These are phyloP conservation scores for Lepidium aucheri DNA, from an alignment of 345 rosid species.

Conservation along the genomic window DNA sequence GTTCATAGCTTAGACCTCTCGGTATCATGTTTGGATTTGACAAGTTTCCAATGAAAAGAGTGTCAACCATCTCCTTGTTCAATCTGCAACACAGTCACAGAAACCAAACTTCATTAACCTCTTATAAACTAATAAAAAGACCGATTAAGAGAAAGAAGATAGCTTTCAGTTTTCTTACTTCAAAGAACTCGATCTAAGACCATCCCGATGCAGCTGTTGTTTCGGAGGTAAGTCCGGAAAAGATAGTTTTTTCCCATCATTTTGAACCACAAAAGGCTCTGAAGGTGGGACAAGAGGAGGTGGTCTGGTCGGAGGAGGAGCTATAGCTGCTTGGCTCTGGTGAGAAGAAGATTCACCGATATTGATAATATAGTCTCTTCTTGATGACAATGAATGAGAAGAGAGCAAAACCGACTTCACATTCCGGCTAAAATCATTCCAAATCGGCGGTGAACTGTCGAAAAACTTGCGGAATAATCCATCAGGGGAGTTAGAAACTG, in stretches of 20 bases:
- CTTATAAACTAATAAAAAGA: not conserved
- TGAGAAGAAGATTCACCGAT: conserved; percentile 27
- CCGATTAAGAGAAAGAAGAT: not conserved
- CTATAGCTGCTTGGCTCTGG: conserved; percentile 12
- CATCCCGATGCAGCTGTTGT: conserved; percentile 78
- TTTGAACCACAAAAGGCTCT: conserved; percentile 42
- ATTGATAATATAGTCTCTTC: conserved; percentile 24
- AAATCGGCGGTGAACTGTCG: conserved; percentile 19
- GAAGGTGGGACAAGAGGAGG: conserved; percentile 34
- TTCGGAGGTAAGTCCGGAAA: conserved; percentile 26
- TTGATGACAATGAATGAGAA: conserved; percentile 25
- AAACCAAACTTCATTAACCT: not conserved
- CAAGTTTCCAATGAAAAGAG: conserved; percentile 60
- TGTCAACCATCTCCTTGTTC: conserved; percentile 87
- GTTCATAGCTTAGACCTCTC: conserved; percentile 38
- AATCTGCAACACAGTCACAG: conserved; percentile 48
- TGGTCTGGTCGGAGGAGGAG: conserved; percentile 29
- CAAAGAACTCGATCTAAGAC: conserved; percentile 66
- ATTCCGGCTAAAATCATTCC: conserved; percentile 24
- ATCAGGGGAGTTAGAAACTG: conserved; percentile 29
- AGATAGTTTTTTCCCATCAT: not conserved
- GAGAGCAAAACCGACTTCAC: conserved; percentile 32
- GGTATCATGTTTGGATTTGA: conserved; percentile 42
- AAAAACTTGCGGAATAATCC: conserved; percentile 11
- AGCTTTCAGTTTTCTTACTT: conserved; percentile 37